Evolutionary conservation across 495 filamentous ascomycete species (phyloP).

Genomic region (Alectoria sarmentosa): DNA sequence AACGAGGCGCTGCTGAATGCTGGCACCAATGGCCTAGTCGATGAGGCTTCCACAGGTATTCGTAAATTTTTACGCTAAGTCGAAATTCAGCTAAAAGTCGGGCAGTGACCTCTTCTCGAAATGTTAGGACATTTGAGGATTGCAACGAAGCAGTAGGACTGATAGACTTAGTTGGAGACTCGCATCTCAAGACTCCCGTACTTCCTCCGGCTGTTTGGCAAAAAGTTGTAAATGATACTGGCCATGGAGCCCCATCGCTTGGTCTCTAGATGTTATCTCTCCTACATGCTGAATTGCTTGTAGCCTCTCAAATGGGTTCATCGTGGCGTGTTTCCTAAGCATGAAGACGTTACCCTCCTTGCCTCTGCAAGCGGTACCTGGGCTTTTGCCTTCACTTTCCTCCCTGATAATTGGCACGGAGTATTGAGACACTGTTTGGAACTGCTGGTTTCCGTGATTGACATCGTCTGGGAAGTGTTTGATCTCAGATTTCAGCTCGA

Average conservation of each 20-base stretch:
- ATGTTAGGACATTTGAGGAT: too few relatives aligned
- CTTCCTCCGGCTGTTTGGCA: background rate
- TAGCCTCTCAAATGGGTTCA: background rate
- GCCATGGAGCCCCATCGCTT: constrained; percentile 7
- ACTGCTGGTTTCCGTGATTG: background rate
- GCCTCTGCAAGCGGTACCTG: background rate
- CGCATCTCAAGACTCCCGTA: background rate
- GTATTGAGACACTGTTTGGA: too few relatives aligned
- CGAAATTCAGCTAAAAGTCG: background rate
- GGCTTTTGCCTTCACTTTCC: background rate
- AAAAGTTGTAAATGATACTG: background rate
- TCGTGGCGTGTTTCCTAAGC: background rate
- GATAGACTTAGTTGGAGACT: background rate
- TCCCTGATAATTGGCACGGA: background rate
- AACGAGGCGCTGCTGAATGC: background rate
- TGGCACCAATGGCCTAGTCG: background rate
- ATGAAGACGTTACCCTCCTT: background rate
- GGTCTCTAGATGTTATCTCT: constrained; percentile 1
- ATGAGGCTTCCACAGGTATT: background rate
- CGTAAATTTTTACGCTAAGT: background rate
- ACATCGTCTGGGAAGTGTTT: background rate
- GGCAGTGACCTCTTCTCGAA: background rate
- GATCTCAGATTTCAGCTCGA: background rate
- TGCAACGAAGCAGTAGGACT: background rate
- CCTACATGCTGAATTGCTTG: background rate